Evolutionary conservation across 441 rosid genomes (phyloP).

Genomic region (Gossypium schwendimanii): DNA sequence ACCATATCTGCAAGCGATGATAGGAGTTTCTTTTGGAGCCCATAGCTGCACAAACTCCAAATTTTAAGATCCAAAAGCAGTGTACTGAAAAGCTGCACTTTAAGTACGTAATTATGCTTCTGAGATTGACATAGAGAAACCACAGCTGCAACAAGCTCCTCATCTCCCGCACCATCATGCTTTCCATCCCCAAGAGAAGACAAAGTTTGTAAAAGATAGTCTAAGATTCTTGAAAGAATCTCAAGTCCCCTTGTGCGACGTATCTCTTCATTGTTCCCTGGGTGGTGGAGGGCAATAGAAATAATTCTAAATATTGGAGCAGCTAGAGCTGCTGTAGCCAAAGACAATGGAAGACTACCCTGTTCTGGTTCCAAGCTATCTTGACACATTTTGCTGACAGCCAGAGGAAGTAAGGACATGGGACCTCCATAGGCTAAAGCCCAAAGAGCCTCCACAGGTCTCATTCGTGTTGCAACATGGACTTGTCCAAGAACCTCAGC

Average conservation of each 20-base stretch:
- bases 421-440: conserved; percentile 98
- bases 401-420: conserved; percentile 84
- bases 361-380: conserved; percentile 73
- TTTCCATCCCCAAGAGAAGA: conserved; percentile 59
- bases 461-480: conserved; percentile 82
- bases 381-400: conserved; percentile 60
- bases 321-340: conserved; percentile 70
- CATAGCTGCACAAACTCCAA: conserved; percentile 98
- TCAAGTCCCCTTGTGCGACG: conserved; percentile 78
- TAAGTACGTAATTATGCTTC: conserved; percentile 72
- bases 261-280: conserved; percentile 87
- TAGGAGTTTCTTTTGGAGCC: conserved; percentile 90
- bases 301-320: conserved; percentile 89
- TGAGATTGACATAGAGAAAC: conserved; percentile 87
- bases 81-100: conserved; percentile 89
- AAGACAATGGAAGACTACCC: conserved; percentile 50
- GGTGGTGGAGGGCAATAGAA: conserved; percentile 72
- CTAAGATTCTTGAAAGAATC: conserved; percentile 77
- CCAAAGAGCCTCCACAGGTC: conserved; percentile 90
- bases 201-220: conserved; percentile 76
- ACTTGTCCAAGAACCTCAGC: conserved; percentile 99
- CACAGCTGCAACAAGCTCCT: conserved; percentile 98
- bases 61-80: conserved; percentile 83
- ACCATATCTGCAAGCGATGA: conserved; percentile 99
- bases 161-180: conserved; percentile 70